These are phyloP conservation scores for Phytopythium litorale DNA, from an alignment of 352 stramenopile genomes.

Conservation along the genomic window DNA sequence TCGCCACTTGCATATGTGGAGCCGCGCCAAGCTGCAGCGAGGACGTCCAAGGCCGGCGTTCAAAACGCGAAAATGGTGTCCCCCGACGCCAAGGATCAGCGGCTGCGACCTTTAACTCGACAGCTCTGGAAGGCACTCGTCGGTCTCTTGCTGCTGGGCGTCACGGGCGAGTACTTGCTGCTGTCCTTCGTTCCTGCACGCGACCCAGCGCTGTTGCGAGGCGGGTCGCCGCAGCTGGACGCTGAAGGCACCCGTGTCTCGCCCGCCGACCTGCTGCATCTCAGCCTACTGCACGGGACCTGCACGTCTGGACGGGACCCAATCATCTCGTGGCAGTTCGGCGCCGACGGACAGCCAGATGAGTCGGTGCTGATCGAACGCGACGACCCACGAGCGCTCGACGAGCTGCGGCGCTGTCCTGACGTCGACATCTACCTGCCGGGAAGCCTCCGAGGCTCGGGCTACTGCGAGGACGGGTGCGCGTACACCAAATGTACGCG, in stretches of 20 bases:
- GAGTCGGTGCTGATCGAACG: slow-evolving; percentile 19
- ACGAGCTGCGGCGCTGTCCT: slow-evolving; percentile 31
- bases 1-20: no score
- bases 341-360: slow-evolving; percentile 12
- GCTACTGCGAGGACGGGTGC: slow-evolving; percentile 49
- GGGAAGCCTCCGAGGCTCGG: slow-evolving; percentile 26
- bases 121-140: slow-evolving; percentile 1
- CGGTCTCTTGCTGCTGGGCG: neutral
- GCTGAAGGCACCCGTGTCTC: no score
- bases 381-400: slow-evolving; percentile 19
- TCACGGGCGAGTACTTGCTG: neutral
- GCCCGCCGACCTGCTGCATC: slow-evolving; percentile 18
- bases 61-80: no score
- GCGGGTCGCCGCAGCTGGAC: no score
- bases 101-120: no score
- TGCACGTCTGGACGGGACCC: slow-evolving; percentile 21
- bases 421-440: slow-evolving; percentile 51
- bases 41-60: no score
- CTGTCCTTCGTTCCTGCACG: neutral
- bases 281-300: slow-evolving; percentile 22
- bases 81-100: no score
- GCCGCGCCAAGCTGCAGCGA: no score
- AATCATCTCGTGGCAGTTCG: slow-evolving; percentile 28
- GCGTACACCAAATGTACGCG: slow-evolving; percentile 43
- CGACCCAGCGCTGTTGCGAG: neutral